Evolutionary conservation across 768 basidiomycete genomes (phyloP).

Genomic region (Auricularia sp.): DNA sequence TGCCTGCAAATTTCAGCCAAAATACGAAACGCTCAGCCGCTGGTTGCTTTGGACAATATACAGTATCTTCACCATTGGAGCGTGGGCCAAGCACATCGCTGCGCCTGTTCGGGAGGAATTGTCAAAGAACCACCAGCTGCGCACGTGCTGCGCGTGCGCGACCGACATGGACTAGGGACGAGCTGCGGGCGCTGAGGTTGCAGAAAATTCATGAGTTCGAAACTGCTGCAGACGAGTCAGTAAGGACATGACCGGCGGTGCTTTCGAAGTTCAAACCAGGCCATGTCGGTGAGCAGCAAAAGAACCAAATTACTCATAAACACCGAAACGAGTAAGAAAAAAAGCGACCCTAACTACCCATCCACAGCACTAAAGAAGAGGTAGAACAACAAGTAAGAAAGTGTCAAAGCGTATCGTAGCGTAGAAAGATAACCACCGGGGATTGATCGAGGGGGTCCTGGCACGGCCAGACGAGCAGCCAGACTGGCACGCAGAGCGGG

Average conservation of each 20-base stretch:
- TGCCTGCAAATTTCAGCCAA: too few relatives aligned
- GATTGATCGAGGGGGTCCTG: not conserved
- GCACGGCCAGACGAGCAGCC: not conserved
- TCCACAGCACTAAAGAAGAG: not conserved
- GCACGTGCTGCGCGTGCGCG: too few relatives aligned
- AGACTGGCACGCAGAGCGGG: not conserved
- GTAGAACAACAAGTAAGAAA: not conserved
- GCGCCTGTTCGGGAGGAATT: too few relatives aligned
- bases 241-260: too few relatives aligned
- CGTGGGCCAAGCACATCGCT: too few relatives aligned
- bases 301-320: not conserved
- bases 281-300: not conserved
- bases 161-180: too few relatives aligned
- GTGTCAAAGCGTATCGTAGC: not conserved
- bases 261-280: not conserved
- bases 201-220: not conserved
- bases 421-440: not conserved
- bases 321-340: not conserved
- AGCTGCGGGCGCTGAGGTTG: too few relatives aligned
- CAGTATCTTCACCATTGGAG: too few relatives aligned
- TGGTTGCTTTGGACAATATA: too few relatives aligned
- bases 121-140: too few relatives aligned
- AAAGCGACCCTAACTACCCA: not conserved
- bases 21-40: too few relatives aligned
- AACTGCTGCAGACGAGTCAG: not conserved